Conservation (phyloP, 257 asterid species). For the Phtheirospermum japonicum region DNA sequence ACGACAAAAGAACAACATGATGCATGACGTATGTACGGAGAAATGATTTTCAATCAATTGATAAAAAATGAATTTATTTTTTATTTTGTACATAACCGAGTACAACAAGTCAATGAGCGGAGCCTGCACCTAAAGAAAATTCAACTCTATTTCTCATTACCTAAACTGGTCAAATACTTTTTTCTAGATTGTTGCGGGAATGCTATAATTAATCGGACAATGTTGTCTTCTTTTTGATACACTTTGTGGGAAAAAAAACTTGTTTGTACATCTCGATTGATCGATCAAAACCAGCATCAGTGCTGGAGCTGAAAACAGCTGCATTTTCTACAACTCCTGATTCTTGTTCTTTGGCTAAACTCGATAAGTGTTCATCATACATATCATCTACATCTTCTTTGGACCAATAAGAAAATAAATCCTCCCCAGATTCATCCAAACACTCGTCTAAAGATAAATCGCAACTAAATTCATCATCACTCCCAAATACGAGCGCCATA, state of each 20-base stretch:
- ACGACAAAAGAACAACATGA: no score
- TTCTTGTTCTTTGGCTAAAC: slow-evolving; percentile 5
- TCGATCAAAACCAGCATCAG: no score
- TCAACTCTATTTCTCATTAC: slow-evolving; percentile 12
- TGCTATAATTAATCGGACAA: slow-evolving; percentile 18
- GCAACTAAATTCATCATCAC: slow-evolving; percentile 28
- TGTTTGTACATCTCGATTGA: no score
- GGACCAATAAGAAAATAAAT: slow-evolving; percentile 26
- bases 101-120: neutral
- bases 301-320: no score
- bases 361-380: no score
- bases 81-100: no score
- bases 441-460: slow-evolving; percentile 29
- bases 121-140: neutral
- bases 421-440: no score
- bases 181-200: slow-evolving; percentile 13
- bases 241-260: slow-evolving; percentile 2
- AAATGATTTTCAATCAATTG: no score
- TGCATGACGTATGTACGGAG: no score
- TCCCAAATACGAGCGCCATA: slow-evolving; percentile 33
- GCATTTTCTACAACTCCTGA: neutral
- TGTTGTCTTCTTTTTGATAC: neutral
- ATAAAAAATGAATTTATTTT: no score
- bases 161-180: neutral
- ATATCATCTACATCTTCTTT: no score